phyloP scores from a whole-genome alignment of 2,329 filamentous ascomycete species.

The Colletotrichum lupini region DNA sequence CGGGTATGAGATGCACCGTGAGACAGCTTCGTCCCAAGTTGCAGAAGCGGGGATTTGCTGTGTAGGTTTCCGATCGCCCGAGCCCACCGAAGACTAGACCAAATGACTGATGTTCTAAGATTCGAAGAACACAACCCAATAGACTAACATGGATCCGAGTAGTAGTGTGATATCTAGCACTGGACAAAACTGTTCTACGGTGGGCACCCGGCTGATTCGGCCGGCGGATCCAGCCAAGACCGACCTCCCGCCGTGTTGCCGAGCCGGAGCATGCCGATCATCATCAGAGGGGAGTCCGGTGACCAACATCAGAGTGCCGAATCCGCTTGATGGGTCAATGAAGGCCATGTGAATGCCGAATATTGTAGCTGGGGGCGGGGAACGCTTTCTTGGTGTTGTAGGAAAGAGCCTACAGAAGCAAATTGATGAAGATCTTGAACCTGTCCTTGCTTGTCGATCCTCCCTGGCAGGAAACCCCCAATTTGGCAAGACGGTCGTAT shows the following conservation, averaged over 20 bases:
- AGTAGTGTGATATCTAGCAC: slow-evolving; percentile 2
- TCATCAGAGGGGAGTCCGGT: slow-evolving; percentile 20
- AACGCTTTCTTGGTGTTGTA: background rate
- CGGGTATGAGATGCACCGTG: slow-evolving; percentile 33
- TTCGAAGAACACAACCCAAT: slow-evolving; percentile 12
- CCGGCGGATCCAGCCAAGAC: slow-evolving; percentile 23
- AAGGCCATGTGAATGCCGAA: background rate
- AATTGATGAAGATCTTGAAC: background rate
- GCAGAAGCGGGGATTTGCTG: slow-evolving; percentile 20
- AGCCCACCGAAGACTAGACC: slow-evolving; percentile 33
- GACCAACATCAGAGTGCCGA: background rate
- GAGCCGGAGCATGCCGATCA: slow-evolving; percentile 31
- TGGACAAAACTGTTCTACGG: background rate
- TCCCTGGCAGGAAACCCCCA: background rate
- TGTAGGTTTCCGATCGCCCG: slow-evolving; percentile 33
- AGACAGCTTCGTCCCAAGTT: slow-evolving; percentile 35
- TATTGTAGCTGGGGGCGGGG: background rate
- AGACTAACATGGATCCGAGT: background rate
- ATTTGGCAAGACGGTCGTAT: background rate
- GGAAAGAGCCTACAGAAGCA: background rate
- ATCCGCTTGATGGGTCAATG: background rate
- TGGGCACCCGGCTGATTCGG: slow-evolving; percentile 17
- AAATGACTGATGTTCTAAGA: background rate
- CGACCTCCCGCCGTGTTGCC: slow-evolving; percentile 22
- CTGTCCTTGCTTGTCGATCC: background rate